phyloP scores from a whole-genome alignment of 495 filamentous ascomycete species.

The Penicillium paradoxum region DNA sequence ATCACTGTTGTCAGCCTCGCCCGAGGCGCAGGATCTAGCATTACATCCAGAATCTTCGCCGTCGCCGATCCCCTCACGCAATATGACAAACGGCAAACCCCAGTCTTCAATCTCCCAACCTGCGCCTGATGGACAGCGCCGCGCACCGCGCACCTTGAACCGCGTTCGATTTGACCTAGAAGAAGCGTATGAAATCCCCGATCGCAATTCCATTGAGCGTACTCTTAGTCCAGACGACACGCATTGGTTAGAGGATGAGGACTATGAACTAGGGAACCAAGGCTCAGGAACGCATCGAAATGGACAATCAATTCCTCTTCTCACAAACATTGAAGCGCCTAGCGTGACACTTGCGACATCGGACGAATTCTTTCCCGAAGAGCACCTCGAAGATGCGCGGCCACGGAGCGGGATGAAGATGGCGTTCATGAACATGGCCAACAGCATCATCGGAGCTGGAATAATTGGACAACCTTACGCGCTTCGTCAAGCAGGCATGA shows the following conservation, averaged over 20 bases:
- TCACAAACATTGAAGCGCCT: slow-evolving; percentile 84
- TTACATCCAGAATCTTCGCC: slow-evolving; percentile 17
- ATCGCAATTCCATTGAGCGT: slow-evolving; percentile 34
- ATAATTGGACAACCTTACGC: slow-evolving; percentile 98
- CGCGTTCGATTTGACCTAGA: slow-evolving; percentile 86
- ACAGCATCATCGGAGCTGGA: slow-evolving; percentile 94
- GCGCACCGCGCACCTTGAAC: slow-evolving; percentile 72
- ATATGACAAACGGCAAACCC: slow-evolving; percentile 19
- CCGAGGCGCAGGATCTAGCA: slow-evolving; percentile 27
- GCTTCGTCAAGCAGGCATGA: slow-evolving; percentile 80
- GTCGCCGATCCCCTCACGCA: slow-evolving; percentile 13
- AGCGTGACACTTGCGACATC: slow-evolving; percentile 72
- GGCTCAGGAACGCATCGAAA: slow-evolving; percentile 17
- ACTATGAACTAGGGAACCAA: slow-evolving; percentile 38
- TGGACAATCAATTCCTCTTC: slow-evolving; percentile 62
- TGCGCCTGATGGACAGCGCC: slow-evolving; percentile 41
- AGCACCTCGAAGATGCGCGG: slow-evolving; percentile 54
- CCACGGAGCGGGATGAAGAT: slow-evolving; percentile 62
- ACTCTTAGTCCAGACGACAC: slow-evolving; percentile 39
- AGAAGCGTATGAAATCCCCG: slow-evolving; percentile 25
- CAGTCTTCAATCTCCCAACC: slow-evolving; percentile 45
- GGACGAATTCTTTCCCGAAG: slow-evolving; percentile 55
- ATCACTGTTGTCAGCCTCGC: slow-evolving; percentile 24
- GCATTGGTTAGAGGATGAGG: slow-evolving; percentile 54
- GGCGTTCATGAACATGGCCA: slow-evolving; percentile 98